Conservation (phyloP, 257 asterid genomes). For the Nicotiana paniculata region DNA sequence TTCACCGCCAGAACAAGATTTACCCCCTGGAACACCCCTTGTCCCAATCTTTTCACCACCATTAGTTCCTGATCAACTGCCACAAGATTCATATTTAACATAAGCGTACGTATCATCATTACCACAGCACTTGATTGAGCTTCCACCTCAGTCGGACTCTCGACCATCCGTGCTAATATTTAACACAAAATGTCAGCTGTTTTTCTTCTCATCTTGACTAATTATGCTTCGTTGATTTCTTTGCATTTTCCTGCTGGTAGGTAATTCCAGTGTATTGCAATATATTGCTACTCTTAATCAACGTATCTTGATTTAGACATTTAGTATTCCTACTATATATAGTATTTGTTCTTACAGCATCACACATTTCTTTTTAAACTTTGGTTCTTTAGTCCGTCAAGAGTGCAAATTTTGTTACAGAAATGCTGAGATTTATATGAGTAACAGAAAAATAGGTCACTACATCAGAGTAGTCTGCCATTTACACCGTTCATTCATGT, state of each 20-base stretch:
- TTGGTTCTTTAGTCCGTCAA: not conserved
- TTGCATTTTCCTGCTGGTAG: not conserved
- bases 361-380: not conserved
- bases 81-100: not conserved
- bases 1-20: not conserved
- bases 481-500: not conserved
- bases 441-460: too few species aligned
- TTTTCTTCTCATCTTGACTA: not conserved
- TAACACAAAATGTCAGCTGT: not conserved
- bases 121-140: too few species aligned
- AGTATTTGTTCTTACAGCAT: not conserved
- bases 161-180: too few species aligned
- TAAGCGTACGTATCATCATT: not conserved
- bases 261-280: not conserved
- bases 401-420: not conserved
- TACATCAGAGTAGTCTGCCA: not conserved
- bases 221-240: not conserved
- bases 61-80: not conserved
- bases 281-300: not conserved
- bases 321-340: not conserved
- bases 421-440: too few species aligned
- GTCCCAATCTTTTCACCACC: constrained; percentile 6
- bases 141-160: too few species aligned
- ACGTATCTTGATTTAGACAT: not conserved
- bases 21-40: not conserved